Evolutionary conservation across 192 early-diverging fungal species (phyloP), one percentile per base, ranked within the genome.

Genomic region (Dissophora ornata): DNA sequence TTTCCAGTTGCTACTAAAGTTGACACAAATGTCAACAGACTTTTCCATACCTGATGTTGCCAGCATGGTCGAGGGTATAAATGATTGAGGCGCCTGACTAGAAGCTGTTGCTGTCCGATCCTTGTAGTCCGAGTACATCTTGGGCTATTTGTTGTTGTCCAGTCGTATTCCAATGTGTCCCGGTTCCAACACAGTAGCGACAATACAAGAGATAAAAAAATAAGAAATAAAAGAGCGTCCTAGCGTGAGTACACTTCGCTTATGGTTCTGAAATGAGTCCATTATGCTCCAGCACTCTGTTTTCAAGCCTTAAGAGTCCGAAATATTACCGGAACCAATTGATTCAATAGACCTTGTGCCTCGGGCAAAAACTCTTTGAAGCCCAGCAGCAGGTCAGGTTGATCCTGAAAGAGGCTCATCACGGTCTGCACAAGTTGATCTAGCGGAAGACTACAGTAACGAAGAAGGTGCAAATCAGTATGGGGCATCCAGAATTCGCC

Each of bases 111-210:
- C n/a, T 56, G 36, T 56, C 36, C 54, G 54, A 22, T 40, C 15
- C 26, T 75, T 66, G 53, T 75, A 75, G 8, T 75, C 71, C 34
- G 71, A 75, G 49, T 75, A 75, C 71, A 75, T 75, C 71, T 64
- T 75, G n/a, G 71, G 71, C 71, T 75, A 38, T 21, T 22, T 56
- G 22, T 41, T 41, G 16, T 12, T n/a, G n/a, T n/a, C n/a, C n/a
- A n/a, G 34, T 38, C 36, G 36, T 38, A n/a, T n/a, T n/a, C n/a
- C n/a, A n/a, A n/a, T n/a, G n/a, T n/a, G n/a, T n/a, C n/a, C n/a
- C n/a, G n/a, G n/a, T n/a, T n/a, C n/a, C n/a, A n/a, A n/a, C n/a
- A n/a, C n/a, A n/a, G n/a, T n/a, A 9, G 36, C 36, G 36, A 38
- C 13, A 13, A 13, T 38, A 38, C 13, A 6, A 38, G 13, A 38